Evolutionary conservation across 805 yeast species (phyloP).

Genomic region (Clavispora carvajalis): DNA sequence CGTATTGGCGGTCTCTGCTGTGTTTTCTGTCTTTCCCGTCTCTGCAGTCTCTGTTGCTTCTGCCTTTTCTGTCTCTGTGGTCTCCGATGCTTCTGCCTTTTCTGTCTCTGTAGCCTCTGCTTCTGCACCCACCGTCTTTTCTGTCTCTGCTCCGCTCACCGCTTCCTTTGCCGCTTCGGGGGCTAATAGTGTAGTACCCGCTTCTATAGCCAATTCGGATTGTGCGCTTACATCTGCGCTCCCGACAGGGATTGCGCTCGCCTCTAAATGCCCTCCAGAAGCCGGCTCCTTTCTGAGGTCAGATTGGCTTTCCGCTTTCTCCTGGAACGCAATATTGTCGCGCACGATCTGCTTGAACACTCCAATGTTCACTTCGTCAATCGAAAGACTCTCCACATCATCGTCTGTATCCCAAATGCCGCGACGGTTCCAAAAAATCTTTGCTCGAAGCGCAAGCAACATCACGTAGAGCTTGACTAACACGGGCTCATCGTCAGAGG

Average conservation of each 20-base stretch:
- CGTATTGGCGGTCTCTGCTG: background rate
- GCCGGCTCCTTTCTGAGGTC: too few relatives aligned
- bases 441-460: slow-evolving; percentile 52
- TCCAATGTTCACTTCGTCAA: slow-evolving; percentile 12
- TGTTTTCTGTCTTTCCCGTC: background rate
- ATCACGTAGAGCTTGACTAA: slow-evolving; percentile 49
- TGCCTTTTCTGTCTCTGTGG: background rate
- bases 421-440: slow-evolving; percentile 76
- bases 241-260: too few relatives aligned
- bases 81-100: background rate
- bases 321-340: slow-evolving; percentile 13
- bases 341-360: slow-evolving; percentile 8
- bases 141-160: slow-evolving; percentile 1
- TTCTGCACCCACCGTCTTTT: background rate
- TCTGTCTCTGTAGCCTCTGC: background rate
- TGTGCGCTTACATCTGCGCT: too few relatives aligned
- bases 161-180: too few relatives aligned
- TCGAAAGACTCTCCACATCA: slow-evolving; percentile 21
- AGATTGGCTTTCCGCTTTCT: too few relatives aligned
- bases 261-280: too few relatives aligned
- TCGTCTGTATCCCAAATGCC: slow-evolving; percentile 68
- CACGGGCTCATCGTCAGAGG: slow-evolving; percentile 27
- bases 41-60: background rate
- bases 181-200: background rate
- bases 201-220: too few relatives aligned